Conservation (phyloP, 2,329 filamentous ascomycete genomes). For the Ascochyta rabiei region DNA sequence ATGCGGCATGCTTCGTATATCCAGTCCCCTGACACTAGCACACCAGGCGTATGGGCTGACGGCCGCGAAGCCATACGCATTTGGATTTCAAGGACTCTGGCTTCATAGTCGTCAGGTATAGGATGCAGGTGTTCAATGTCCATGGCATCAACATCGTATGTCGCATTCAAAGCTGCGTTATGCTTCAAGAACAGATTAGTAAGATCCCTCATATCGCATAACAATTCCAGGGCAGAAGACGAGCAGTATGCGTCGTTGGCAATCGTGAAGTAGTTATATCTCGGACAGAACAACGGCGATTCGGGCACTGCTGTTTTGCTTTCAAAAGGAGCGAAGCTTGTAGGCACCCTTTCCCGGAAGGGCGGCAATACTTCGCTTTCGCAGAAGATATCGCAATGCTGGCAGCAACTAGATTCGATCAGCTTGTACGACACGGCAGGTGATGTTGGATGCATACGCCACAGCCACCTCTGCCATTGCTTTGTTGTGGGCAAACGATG, state of each 20-base stretch:
- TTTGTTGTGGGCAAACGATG: slow-evolving; percentile 16
- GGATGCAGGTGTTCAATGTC: slow-evolving; percentile 2
- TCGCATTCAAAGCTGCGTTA: not conserved
- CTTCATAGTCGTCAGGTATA: slow-evolving; percentile 19
- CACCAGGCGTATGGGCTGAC: slow-evolving; percentile 29
- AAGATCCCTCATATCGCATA: slow-evolving; percentile 42
- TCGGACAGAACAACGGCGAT: slow-evolving; percentile 43
- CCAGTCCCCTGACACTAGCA: slow-evolving; percentile 33
- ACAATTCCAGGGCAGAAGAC: slow-evolving; percentile 26
- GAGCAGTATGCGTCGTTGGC: slow-evolving; percentile 30
- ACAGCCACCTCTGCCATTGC: slow-evolving; percentile 27
- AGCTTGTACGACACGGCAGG: not conserved
- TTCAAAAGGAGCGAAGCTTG: not conserved
- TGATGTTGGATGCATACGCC: slow-evolving; percentile 25
- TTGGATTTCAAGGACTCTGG: slow-evolving; percentile 21
- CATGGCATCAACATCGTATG: slow-evolving; percentile 7
- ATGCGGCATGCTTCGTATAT: slow-evolving; percentile 46
- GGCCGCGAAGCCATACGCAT: slow-evolving; percentile 26
- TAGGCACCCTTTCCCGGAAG: slow-evolving; percentile 23
- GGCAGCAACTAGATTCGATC: slow-evolving; percentile 26
- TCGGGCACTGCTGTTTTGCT: slow-evolving; percentile 30
- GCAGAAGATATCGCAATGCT: slow-evolving; percentile 38
- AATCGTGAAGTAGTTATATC: slow-evolving; percentile 27
- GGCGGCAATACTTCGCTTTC: slow-evolving; percentile 28
- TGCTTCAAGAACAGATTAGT: slow-evolving; percentile 36